These are phyloP conservation scores for Obelidium mucronatum DNA, from an alignment of 192 early-diverging fungal genomes.

Conservation along the genomic window DNA sequence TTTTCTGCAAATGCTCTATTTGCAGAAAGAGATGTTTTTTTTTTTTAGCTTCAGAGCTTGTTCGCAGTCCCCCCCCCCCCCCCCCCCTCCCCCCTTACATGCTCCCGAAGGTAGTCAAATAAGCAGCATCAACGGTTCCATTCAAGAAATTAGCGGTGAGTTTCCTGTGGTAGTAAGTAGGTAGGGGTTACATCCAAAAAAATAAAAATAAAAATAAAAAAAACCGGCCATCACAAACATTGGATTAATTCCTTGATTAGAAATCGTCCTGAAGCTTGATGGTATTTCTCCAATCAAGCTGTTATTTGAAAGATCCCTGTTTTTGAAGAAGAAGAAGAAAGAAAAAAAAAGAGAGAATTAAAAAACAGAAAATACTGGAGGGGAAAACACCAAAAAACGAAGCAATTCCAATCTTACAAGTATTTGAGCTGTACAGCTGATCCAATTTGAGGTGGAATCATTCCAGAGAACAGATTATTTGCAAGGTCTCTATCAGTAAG, in stretches of 20 bases:
- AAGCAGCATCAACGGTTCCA: not conserved
- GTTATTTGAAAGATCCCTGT: not conserved
- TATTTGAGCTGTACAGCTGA: no score
- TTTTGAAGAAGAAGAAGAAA: not conserved
- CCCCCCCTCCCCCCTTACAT: not conserved
- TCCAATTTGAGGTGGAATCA: no score
- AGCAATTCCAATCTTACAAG: no score
- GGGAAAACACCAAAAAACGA: no score
- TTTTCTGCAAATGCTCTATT: not conserved
- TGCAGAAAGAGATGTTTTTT: not conserved
- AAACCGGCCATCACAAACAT: not conserved
- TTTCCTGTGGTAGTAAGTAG: not conserved
- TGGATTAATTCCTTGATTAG: no score
- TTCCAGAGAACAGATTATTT: no score
- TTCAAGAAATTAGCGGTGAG: not conserved
- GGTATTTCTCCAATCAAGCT: not conserved
- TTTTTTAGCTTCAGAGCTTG: not conserved
- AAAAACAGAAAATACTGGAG: no score
- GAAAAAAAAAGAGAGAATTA: not conserved
- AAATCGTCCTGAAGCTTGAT: not conserved
- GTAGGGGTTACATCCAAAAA: not conserved
- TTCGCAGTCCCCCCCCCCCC: not conserved
- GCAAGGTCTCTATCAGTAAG: no score
- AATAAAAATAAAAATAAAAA: not conserved
- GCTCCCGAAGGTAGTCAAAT: not conserved